Evolutionary conservation across 2,329 filamentous ascomycete species (phyloP).

Genomic region (Lachnellula suecica): DNA sequence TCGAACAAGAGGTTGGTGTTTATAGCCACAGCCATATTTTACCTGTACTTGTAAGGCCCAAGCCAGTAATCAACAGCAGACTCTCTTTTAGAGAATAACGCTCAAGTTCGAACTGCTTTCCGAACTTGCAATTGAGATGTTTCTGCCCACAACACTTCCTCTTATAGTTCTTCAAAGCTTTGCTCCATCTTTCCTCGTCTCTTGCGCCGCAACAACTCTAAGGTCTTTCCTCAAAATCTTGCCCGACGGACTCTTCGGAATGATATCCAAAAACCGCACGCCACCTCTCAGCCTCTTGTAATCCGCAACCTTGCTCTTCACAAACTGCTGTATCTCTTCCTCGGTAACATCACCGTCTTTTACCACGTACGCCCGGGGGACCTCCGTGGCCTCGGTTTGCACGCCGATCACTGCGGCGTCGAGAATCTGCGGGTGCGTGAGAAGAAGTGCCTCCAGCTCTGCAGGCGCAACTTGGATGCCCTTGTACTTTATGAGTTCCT

Average conservation of each 20-base stretch:
- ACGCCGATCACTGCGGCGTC: conserved; percentile 49
- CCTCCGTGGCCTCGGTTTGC: conserved; percentile 44
- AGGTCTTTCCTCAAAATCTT: conserved; percentile 41
- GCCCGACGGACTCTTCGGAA: conserved; percentile 47
- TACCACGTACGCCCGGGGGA: conserved; percentile 58
- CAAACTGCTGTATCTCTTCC: conserved; percentile 41
- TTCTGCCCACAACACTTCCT: too few species aligned
- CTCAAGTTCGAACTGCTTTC: too few species aligned
- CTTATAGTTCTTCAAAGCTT: too few species aligned
- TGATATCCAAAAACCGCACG: conserved; percentile 45
- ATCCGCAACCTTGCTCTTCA: conserved; percentile 39
- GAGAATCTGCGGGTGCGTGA: conserved; percentile 38
- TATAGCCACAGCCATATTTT: too few species aligned
- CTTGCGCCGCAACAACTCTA: conserved; percentile 29
- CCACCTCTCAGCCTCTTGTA: conserved; percentile 46
- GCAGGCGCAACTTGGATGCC: conserved; percentile 47
- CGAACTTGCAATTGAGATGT: too few species aligned
- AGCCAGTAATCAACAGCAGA: too few species aligned
- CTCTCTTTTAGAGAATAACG: too few species aligned
- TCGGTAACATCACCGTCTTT: conserved; percentile 26
- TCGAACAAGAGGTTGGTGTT: too few species aligned
- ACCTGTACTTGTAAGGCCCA: too few species aligned
- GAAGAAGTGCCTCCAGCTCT: conserved; percentile 43
- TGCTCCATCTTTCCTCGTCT: conserved; percentile 12
- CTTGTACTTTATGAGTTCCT: conserved; percentile 48